Conservation (phyloP, 768 basidiomycete species). For the Rhodotorula kratochvilovae region DNA sequence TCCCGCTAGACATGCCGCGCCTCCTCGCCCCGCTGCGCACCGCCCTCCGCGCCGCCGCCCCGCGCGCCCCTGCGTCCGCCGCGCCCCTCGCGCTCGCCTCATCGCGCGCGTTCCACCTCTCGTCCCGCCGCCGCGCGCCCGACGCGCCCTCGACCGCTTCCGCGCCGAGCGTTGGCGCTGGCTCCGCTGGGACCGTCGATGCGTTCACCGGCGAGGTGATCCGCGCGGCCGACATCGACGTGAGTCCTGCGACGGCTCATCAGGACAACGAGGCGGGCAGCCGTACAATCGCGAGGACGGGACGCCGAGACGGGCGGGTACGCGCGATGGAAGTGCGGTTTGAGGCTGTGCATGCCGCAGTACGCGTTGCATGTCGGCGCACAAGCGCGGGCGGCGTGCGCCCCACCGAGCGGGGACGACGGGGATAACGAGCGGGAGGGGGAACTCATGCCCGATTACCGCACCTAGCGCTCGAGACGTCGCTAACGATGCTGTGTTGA, state of each 20-base stretch:
- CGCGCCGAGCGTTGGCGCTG: constrained; percentile 14
- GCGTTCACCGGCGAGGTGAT: constrained; percentile 57
- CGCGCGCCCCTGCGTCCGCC: neutral
- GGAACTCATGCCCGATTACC: neutral
- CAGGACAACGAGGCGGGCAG: neutral
- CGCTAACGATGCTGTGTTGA: neutral
- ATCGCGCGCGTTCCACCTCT: constrained; percentile 13
- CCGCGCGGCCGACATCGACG: constrained; percentile 57
- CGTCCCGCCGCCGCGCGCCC: neutral
- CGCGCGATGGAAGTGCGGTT: too few relatives aligned
- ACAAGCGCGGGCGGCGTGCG: too few relatives aligned
- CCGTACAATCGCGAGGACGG: neutral
- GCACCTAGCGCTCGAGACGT: too few relatives aligned
- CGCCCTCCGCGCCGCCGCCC: constrained; percentile 7
- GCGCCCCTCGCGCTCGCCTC: neutral
- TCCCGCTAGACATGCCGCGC: constrained; percentile 1
- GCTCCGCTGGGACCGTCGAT: constrained; percentile 43
- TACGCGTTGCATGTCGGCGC: too few relatives aligned
- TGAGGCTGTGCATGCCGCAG: too few relatives aligned
- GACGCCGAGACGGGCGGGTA: too few relatives aligned
- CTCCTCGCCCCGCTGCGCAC: constrained; percentile 6
- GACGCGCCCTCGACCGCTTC: neutral
- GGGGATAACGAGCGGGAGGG: neutral
- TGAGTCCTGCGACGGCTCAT: constrained; percentile 40
- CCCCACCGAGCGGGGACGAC: too few relatives aligned